Conservation (phyloP, 257 asterid genomes). For the Nicotiana obtusifolia region DNA sequence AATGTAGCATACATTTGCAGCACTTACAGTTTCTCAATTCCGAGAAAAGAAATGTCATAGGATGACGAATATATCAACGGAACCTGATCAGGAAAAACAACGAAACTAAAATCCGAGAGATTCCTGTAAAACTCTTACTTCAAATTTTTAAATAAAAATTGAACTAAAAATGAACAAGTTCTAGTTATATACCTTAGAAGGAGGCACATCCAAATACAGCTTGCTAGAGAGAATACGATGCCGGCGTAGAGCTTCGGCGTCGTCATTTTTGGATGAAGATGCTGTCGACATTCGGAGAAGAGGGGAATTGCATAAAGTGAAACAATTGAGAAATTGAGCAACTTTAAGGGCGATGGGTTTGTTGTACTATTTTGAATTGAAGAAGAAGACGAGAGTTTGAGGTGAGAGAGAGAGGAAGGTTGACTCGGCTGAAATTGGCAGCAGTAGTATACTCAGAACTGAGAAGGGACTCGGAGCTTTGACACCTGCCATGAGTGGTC, state of each 20-base stretch:
- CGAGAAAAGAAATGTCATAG: conserved; percentile 73
- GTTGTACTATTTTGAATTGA: not conserved
- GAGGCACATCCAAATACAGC: conserved; percentile 73
- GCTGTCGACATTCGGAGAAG: conserved; percentile 25
- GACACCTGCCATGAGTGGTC: not conserved
- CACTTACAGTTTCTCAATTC: conserved; percentile 82
- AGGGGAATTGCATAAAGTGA: not conserved
- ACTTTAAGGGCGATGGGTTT: conserved; percentile 11
- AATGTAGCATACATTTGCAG: not conserved
- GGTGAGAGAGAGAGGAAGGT: not conserved
- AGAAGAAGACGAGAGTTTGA: not conserved
- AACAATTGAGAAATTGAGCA: conserved; percentile 16
- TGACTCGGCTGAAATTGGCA: not conserved
- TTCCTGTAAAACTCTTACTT: too few relatives aligned
- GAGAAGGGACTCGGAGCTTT: not conserved
- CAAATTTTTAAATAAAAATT: not conserved
- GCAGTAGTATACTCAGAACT: not conserved
- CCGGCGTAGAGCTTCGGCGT: conserved; percentile 47
- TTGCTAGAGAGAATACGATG: conserved; percentile 65
- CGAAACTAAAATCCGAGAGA: not conserved
- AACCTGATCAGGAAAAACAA: conserved; percentile 38
- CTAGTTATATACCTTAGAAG: conserved; percentile 43
- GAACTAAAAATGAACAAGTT: not conserved
- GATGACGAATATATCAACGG: conserved; percentile 78
- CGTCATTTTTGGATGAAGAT: conserved; percentile 28